Conservation (phyloP, 1,284 basidiomycete genomes). For the Ustilago cynodontis region DNA sequence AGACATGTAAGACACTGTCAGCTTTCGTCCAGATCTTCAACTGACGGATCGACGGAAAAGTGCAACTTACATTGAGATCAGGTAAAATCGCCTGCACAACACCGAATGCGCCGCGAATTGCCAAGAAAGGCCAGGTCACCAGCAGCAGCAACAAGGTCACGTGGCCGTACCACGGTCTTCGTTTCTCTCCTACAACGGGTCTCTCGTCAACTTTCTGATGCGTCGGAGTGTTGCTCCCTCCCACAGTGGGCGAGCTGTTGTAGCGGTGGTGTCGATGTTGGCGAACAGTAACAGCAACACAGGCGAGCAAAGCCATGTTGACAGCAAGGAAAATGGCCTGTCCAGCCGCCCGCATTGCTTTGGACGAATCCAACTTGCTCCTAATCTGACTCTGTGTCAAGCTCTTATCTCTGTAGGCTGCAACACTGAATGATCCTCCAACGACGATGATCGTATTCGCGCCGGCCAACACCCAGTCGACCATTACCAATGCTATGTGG, state of each 20-base stretch:
- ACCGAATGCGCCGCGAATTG: slow-evolving; percentile 48
- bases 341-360: slow-evolving; percentile 23
- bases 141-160: slow-evolving; percentile 36
- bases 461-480: slow-evolving; percentile 27
- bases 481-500: background rate
- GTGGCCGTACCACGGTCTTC: slow-evolving; percentile 33
- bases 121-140: slow-evolving; percentile 45
- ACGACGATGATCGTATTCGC: slow-evolving; percentile 45
- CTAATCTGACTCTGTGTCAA: slow-evolving; percentile 7
- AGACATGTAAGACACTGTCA: background rate
- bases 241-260: background rate
- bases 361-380: slow-evolving; percentile 6
- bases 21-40: background rate
- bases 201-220: background rate
- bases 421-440: slow-evolving; percentile 28
- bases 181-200: background rate
- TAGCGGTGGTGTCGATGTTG: slow-evolving; percentile 12
- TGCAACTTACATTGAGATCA: slow-evolving; percentile 30
- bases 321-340: slow-evolving; percentile 37
- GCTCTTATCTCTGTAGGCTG: slow-evolving; percentile 10
- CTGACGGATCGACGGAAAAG: background rate
- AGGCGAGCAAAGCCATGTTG: slow-evolving; percentile 20
- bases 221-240: background rate
- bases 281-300: slow-evolving; percentile 29
- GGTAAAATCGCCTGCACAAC: slow-evolving; percentile 29